Evolutionary conservation across 305 asterid genomes (phyloP).

Genomic region (Fraxinus paxiana): DNA sequence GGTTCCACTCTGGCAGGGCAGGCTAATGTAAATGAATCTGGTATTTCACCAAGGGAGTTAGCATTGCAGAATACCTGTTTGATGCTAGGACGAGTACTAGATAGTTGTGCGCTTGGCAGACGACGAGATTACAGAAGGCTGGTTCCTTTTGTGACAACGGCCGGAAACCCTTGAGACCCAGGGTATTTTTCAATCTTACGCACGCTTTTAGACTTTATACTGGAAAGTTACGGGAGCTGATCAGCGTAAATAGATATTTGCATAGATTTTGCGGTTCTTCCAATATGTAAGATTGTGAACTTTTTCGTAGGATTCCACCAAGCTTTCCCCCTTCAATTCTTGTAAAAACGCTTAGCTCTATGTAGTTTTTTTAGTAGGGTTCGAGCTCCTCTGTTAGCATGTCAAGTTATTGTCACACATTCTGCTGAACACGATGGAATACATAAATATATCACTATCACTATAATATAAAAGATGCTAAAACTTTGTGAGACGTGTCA

Average conservation of each 20-base stretch:
- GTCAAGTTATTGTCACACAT: conserved; percentile 15
- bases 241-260: conserved; percentile 42
- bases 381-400: conserved; percentile 22
- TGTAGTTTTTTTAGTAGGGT: conserved; percentile 21
- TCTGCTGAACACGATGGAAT: conserved; percentile 38
- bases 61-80: conserved; percentile 81
- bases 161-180: conserved; percentile 46
- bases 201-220: conserved; percentile 17
- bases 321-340: conserved; percentile 26
- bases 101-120: conserved; percentile 81
- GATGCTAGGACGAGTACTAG: conserved; percentile 91
- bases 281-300: conserved; percentile 30
- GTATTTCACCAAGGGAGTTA: conserved; percentile 58
- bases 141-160: conserved; percentile 84
- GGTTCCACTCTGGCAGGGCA: conserved; percentile 40
- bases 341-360: conserved; percentile 14
- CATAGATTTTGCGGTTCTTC: conserved; percentile 29
- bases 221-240: conserved; percentile 26
- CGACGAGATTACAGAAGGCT: conserved; percentile 85
- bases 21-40: conserved; percentile 46
- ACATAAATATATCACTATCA: too few species aligned
- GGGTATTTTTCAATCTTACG: conserved; percentile 8
- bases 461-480: too few species aligned
- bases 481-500: too few species aligned
- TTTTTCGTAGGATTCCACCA: conserved; percentile 26